These are phyloP conservation scores for Tetrahymena malaccensis DNA, from an alignment of 73 alveolate species.

Conservation along the genomic window DNA sequence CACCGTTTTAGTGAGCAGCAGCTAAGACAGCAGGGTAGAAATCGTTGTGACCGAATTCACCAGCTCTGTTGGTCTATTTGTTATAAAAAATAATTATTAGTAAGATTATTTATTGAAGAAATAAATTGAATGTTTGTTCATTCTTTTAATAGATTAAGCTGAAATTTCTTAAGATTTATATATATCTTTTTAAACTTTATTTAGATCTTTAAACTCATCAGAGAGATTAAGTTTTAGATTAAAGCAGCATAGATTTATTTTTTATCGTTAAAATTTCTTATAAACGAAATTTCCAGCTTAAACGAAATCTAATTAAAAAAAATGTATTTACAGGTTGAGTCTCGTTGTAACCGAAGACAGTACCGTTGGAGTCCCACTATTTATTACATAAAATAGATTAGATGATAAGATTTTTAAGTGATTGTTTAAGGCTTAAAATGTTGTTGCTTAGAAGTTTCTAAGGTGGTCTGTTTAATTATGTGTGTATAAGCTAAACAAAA, in stretches of 20 bases:
- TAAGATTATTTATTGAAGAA: background rate
- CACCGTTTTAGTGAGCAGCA: constrained; percentile 68
- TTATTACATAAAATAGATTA: background rate
- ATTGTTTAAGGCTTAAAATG: background rate
- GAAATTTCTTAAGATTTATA: background rate
- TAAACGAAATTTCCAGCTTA: background rate
- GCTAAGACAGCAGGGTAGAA: constrained; percentile 93
- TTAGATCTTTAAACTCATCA: background rate
- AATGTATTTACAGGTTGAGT: constrained; percentile 41
- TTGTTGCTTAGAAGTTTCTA: background rate
- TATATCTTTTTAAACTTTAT: background rate
- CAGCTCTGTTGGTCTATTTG: constrained; percentile 46
- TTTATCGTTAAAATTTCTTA: background rate
- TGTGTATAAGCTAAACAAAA: background rate
- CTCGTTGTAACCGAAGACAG: constrained; percentile 91
- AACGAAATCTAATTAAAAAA: background rate
- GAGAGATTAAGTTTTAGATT: background rate
- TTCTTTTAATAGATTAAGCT: background rate
- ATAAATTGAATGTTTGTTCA: background rate
- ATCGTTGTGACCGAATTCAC: constrained; percentile 97
- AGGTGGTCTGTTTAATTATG: background rate
- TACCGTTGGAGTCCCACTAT: constrained; percentile 95
- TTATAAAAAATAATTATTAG: background rate
- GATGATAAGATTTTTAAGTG: background rate
- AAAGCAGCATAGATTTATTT: background rate